phyloP scores from a whole-genome alignment of 2,329 filamentous ascomycete genomes.

The Paraconiothyrium sp. region DNA sequence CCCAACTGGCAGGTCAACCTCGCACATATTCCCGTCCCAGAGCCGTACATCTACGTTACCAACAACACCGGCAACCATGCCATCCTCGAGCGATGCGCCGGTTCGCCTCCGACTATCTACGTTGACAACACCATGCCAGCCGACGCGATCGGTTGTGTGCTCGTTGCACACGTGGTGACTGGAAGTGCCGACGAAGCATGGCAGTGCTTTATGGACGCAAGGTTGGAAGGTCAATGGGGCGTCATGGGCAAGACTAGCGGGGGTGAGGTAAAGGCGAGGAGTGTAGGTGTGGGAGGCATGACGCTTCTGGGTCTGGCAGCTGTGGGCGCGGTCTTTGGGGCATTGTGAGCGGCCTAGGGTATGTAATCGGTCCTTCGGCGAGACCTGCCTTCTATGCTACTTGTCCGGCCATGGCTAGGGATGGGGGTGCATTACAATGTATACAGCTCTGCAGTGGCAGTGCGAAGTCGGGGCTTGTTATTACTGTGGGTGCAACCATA shows the following conservation, averaged over 20 bases:
- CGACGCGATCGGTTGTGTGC: slow-evolving; percentile 5
- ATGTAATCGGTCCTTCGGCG: neutral
- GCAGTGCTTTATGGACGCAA: slow-evolving; percentile 9
- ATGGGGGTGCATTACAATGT: too few species aligned
- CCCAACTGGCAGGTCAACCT: neutral
- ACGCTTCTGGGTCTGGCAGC: neutral
- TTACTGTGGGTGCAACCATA: too few species aligned
- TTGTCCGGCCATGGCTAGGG: too few species aligned
- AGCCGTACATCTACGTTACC: slow-evolving; percentile 11
- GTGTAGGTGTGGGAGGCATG: neutral
- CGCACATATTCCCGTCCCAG: neutral
- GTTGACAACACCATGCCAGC: slow-evolving; percentile 8
- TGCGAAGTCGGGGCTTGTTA: too few species aligned
- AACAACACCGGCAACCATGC: slow-evolving; percentile 7
- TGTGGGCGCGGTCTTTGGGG: neutral
- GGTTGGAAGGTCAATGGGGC: slow-evolving; percentile 1
- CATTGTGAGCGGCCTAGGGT: neutral
- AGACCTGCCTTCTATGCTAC: too few species aligned
- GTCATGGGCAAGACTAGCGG: neutral
- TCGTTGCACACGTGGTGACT: slow-evolving; percentile 6
- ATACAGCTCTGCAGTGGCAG: too few species aligned
- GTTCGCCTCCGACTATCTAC: slow-evolving; percentile 3
- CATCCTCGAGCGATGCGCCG: slow-evolving; percentile 8
- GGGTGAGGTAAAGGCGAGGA: neutral
- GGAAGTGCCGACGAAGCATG: slow-evolving; percentile 1